A percentile compares a stretch with the other conserved stretches of the same genome.
These are phyloP conservation scores for Dryas integrifolia DNA, from an alignment of 331 rosid genomes.

Conservation along the genomic window DNA sequence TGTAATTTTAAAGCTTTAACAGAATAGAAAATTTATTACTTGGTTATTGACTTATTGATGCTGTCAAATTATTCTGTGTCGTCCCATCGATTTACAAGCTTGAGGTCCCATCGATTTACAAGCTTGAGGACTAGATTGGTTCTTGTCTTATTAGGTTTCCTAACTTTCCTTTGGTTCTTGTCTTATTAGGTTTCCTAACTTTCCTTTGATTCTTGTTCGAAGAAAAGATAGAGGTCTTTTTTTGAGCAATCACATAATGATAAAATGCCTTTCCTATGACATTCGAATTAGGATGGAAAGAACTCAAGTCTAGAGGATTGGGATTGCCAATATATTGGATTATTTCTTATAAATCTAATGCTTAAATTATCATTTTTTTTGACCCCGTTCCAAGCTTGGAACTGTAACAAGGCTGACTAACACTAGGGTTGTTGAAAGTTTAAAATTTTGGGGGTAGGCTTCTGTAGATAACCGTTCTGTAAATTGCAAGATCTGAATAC, in stretches of 20 bases:
- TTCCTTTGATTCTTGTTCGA: background rate
- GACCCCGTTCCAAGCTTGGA: background rate
- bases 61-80: background rate
- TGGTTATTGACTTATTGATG: background rate
- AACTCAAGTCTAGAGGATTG: background rate
- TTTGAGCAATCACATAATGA: background rate
- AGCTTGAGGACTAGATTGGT: background rate
- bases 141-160: background rate
- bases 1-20: background rate
- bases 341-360: background rate
- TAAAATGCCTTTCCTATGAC: background rate
- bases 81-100: background rate
- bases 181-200: background rate
- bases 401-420: background rate
- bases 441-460: background rate
- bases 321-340: background rate
- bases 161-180: background rate
- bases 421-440: background rate
- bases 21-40: background rate
- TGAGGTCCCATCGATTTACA: background rate
- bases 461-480: background rate
- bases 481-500: background rate
- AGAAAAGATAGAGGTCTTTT: background rate
- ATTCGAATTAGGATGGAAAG: background rate
- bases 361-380: background rate